phyloP scores from a whole-genome alignment of 495 filamentous ascomycete species.

The Amphirosellinia nigrospora region DNA sequence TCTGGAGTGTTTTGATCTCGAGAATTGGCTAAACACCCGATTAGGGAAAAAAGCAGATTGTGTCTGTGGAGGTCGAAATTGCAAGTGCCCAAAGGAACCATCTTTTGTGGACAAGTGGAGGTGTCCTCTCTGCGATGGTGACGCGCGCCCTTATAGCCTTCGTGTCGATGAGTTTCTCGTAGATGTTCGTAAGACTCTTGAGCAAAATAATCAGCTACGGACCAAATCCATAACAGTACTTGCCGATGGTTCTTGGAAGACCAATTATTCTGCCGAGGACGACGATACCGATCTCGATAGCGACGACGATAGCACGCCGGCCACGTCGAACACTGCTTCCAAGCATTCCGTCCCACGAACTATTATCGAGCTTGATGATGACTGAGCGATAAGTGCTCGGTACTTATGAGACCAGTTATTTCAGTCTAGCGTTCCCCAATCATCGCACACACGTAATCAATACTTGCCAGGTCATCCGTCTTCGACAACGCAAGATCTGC shows the following conservation, averaged over 20 bases:
- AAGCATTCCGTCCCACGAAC: slow-evolving; percentile 21
- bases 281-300: slow-evolving; percentile 34
- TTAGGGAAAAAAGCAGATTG: slow-evolving; percentile 46
- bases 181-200: slow-evolving; percentile 59
- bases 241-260: slow-evolving; percentile 65
- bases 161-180: slow-evolving; percentile 73
- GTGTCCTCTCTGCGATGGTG: slow-evolving; percentile 78
- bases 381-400: slow-evolving; percentile 15
- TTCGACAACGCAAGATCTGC: not conserved
- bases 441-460: not conserved
- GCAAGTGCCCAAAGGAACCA: slow-evolving; percentile 50
- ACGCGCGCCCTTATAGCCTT: slow-evolving; percentile 74
- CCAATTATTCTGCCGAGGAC: slow-evolving; percentile 41
- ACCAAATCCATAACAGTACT: slow-evolving; percentile 64
- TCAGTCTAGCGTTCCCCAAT: not conserved
- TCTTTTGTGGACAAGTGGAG: slow-evolving; percentile 76
- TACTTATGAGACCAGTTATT: not conserved
- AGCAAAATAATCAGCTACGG: slow-evolving; percentile 45
- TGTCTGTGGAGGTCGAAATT: slow-evolving; percentile 39
- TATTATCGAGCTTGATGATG: slow-evolving; percentile 39
- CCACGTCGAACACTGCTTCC: slow-evolving; percentile 5
- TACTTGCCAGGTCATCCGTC: not conserved
- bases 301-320: slow-evolving; percentile 25
- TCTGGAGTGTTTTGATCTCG: slow-evolving; percentile 86
- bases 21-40: slow-evolving; percentile 75